A percentile compares a stretch with the other conserved stretches of the same genome.
Evolutionary conservation across 2,329 filamentous ascomycete species (phyloP).

Genomic region (Alternaria tenuissima): DNA sequence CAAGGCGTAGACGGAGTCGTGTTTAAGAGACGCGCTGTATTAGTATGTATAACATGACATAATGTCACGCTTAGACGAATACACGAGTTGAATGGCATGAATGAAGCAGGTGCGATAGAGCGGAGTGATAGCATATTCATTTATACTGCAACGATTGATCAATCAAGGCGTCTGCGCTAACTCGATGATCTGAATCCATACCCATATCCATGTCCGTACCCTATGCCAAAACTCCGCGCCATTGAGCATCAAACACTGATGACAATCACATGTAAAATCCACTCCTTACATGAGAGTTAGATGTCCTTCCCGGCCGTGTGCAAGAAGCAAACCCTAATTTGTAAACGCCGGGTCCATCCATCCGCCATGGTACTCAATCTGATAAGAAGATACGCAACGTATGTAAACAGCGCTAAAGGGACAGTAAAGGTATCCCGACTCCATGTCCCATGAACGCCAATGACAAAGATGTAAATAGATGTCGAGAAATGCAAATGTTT

Average conservation of each 20-base stretch:
- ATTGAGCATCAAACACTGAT: neutral
- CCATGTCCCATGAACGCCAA: neutral
- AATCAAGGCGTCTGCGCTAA: neutral
- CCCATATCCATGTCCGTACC: slow-evolving; percentile 3
- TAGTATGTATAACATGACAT: neutral
- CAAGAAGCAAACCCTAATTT: neutral
- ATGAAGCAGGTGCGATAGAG: slow-evolving; percentile 3
- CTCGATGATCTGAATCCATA: neutral
- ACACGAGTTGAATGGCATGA: neutral
- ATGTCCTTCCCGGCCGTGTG: slow-evolving; percentile 12
- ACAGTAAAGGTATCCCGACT: neutral
- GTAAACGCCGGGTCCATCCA: slow-evolving; percentile 16
- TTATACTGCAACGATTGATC: slow-evolving; percentile 2
- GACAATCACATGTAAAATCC: slow-evolving; percentile 5
- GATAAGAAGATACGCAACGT: slow-evolving; percentile 3
- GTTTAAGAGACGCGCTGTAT: neutral
- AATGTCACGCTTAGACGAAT: slow-evolving; percentile 1
- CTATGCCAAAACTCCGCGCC: neutral
- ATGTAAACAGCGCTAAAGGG: neutral
- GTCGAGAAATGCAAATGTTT: slow-evolving; percentile 3
- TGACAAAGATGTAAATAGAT: neutral
- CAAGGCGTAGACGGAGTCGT: neutral
- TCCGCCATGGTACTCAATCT: slow-evolving; percentile 15
- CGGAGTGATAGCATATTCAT: slow-evolving; percentile 9
- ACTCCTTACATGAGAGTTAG: slow-evolving; percentile 14